Conservation (phyloP, 441 rosid species). For the Mallotus repandus region DNA sequence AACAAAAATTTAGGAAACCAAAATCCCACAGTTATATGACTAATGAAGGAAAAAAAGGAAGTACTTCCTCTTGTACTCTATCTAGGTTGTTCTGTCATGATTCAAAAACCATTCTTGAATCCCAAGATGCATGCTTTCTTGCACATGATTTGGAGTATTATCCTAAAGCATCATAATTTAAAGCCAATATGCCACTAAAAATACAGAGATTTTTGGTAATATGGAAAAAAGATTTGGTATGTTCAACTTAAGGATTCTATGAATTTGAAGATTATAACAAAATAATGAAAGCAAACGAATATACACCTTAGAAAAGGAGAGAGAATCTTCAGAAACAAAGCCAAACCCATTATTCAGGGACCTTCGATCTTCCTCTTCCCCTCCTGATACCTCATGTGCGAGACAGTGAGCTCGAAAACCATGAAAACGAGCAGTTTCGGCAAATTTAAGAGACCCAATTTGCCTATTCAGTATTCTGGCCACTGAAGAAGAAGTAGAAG, state of each 20-base stretch:
- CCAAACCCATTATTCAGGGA: conserved; percentile 38
- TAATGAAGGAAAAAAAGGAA: too few relatives aligned
- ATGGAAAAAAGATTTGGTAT: not conserved
- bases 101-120: not conserved
- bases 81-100: not conserved
- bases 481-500: conserved; percentile 31
- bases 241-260: not conserved
- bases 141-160: not conserved
- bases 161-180: not conserved
- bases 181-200: not conserved
- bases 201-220: not conserved
- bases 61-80: too few relatives aligned
- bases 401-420: conserved; percentile 46
- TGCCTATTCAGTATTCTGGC: conserved; percentile 33
- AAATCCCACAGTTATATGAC: too few relatives aligned
- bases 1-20: not conserved
- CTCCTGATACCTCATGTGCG: conserved; percentile 37
- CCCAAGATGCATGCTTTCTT: not conserved
- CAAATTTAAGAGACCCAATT: conserved; percentile 46
- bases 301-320: conserved; percentile 56
- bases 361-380: conserved; percentile 50
- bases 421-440: conserved; percentile 31
- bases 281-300: too few relatives aligned
- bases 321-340: conserved; percentile 40
- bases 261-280: not conserved